These are phyloP conservation scores for Pestalotiopsis sp. DNA, from an alignment of 2,329 filamentous ascomycete species.

Conservation along the genomic window DNA sequence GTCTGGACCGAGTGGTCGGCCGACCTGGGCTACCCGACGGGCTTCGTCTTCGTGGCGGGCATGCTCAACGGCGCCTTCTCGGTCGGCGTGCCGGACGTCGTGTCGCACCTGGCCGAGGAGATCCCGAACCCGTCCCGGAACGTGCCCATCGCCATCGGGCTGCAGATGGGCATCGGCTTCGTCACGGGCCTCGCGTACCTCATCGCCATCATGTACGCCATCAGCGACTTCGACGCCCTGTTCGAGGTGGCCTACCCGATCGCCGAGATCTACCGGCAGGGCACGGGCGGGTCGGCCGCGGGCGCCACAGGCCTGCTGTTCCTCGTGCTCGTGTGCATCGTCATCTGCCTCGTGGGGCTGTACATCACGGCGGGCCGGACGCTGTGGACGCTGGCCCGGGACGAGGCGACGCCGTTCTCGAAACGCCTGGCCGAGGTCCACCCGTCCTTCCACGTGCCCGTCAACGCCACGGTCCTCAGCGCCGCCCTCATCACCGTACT, in stretches of 20 bases:
- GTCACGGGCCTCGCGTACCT: constrained; percentile 50
- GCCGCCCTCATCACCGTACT: constrained; percentile 50
- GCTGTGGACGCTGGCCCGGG: constrained; percentile 42
- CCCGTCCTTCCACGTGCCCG: constrained; percentile 33
- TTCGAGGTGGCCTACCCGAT: constrained; percentile 45
- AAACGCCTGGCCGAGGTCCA: constrained; percentile 22
- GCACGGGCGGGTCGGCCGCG: constrained; percentile 35
- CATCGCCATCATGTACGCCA: constrained; percentile 52
- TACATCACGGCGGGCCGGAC: constrained; percentile 33
- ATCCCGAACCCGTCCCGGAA: constrained; percentile 50
- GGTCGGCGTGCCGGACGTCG: constrained; percentile 67
- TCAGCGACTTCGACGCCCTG: constrained; percentile 47
- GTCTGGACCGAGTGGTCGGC: constrained; percentile 43
- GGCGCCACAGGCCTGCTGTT: constrained; percentile 43
- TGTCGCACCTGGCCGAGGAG: constrained; percentile 67
- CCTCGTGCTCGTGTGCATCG: constrained; percentile 32
- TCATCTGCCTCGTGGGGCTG: constrained; percentile 36
- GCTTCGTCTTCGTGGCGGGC: constrained; percentile 38
- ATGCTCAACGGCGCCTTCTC: constrained; percentile 66
- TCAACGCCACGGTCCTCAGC: constrained; percentile 52
- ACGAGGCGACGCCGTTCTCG: constrained; percentile 38
- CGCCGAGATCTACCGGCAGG: constrained; percentile 47
- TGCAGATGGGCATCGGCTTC: constrained; percentile 52
- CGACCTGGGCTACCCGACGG: constrained; percentile 42
- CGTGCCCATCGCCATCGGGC: constrained; percentile 38